Percentiles rank a stretch among this genome's conserved stretches.
Evolutionary conservation across 768 basidiomycete genomes (phyloP).

Genomic region (Scleroderma bovista): DNA sequence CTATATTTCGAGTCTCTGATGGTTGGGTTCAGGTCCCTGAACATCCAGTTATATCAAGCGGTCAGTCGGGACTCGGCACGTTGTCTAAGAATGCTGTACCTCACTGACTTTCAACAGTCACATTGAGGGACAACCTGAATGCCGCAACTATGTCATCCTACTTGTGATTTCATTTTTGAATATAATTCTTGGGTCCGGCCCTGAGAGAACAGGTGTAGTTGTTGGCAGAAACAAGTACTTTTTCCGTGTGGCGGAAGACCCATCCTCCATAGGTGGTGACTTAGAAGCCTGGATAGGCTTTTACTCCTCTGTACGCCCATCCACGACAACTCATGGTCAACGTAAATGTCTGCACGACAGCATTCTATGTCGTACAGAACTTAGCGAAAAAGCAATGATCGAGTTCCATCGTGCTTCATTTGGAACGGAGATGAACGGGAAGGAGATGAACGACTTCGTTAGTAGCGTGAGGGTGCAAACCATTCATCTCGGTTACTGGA

Average conservation of each 20-base stretch:
- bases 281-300: conserved; percentile 56
- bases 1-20: too few species aligned
- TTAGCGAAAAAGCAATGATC: conserved; percentile 37
- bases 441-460: conserved; percentile 30
- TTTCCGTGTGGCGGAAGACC: conserved; percentile 33
- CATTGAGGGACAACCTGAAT: conserved; percentile 37
- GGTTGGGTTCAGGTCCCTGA: too few species aligned
- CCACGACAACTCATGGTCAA: conserved; percentile 46
- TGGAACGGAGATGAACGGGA: conserved; percentile 49
- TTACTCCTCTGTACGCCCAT: conserved; percentile 36
- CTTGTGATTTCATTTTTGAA: conserved; percentile 49
- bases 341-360: conserved; percentile 49
- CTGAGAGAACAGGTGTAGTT: conserved; percentile 43
- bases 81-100: too few species aligned
- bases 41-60: too few species aligned
- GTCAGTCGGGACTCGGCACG: too few species aligned
- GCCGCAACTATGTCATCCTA: conserved; percentile 38
- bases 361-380: conserved; percentile 40
- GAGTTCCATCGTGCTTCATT: conserved; percentile 44
- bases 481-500: conserved; percentile 67
- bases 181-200: conserved; percentile 39
- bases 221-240: conserved; percentile 52
- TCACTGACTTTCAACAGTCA: conserved; percentile 22
- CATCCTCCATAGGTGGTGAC: conserved; percentile 41
- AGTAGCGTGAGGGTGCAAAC: conserved; percentile 1